phyloP scores from a whole-genome alignment of 129 eudicot species.

The Deinandra increscens region DNA sequence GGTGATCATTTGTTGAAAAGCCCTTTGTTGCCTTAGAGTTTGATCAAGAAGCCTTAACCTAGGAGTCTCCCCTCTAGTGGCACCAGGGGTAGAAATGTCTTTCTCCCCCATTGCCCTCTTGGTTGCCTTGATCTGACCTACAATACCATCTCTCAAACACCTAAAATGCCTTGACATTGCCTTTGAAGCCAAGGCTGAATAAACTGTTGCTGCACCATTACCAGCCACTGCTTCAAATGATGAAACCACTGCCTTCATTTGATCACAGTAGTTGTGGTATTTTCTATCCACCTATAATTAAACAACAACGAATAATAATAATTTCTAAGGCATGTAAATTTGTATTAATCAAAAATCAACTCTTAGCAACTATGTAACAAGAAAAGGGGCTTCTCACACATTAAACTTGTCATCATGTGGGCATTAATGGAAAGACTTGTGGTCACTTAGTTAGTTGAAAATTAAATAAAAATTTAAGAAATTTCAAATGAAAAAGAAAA shows the following conservation, averaged over 20 bases:
- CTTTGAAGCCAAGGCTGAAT: slow-evolving; percentile 85
- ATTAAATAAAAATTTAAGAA: slow-evolving; percentile 4
- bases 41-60: slow-evolving; percentile 88
- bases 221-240: slow-evolving; percentile 93
- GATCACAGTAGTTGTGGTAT: slow-evolving; percentile 88
- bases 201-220: slow-evolving; percentile 66
- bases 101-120: slow-evolving; percentile 88
- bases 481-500: not conserved
- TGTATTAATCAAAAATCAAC: not conserved
- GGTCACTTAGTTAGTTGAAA: slow-evolving; percentile 55
- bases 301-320: slow-evolving; percentile 13
- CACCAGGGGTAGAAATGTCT: slow-evolving; percentile 64
- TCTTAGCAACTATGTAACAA: slow-evolving; percentile 23
- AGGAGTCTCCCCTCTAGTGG: slow-evolving; percentile 89
- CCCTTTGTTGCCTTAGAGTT: slow-evolving; percentile 79
- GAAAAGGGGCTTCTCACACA: slow-evolving; percentile 30
- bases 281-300: slow-evolving; percentile 80
- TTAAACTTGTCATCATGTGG: slow-evolving; percentile 62
- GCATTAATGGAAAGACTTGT: slow-evolving; percentile 60
- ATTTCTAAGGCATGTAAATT: not conserved
- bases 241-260: slow-evolving; percentile 82
- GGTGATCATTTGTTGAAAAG: slow-evolving; percentile 85
- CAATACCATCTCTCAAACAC: slow-evolving; percentile 81
- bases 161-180: slow-evolving; percentile 98
- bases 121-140: slow-evolving; percentile 66